phyloP scores from a whole-genome alignment of 768 basidiomycete species.

The Daedalea quercina region DNA sequence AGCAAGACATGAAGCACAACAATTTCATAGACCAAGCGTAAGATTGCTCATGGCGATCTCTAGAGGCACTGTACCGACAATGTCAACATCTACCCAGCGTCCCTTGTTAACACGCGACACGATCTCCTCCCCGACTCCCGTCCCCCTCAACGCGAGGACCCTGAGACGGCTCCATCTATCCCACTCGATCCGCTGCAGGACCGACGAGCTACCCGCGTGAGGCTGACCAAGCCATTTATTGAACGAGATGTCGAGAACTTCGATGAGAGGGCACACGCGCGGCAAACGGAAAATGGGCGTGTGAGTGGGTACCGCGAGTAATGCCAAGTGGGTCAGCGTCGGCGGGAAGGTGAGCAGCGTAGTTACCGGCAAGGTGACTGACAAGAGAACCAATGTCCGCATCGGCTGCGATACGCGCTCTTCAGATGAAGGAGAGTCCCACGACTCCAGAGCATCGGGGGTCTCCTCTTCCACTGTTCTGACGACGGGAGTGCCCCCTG shows the following conservation, averaged over 20 bases:
- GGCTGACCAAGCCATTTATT: conserved; percentile 39
- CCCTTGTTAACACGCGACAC: conserved; percentile 45
- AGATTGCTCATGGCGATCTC: conserved; percentile 10
- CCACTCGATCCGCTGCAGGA: conserved; percentile 53
- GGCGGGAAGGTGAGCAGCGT: conserved; percentile 49
- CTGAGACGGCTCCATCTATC: conserved; percentile 43
- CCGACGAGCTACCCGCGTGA: conserved; percentile 17
- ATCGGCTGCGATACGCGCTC: conserved; percentile 22
- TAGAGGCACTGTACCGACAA: conserved; percentile 26
- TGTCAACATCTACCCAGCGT: conserved; percentile 57
- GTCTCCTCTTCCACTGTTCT: not conserved
- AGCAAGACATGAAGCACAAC: no score
- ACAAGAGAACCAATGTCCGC: conserved; percentile 45
- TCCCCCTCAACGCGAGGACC: conserved; percentile 51
- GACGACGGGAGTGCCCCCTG: not conserved
- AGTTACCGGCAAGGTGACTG: conserved; percentile 36
- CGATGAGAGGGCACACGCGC: conserved; percentile 51
- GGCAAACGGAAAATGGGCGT: conserved; percentile 54
- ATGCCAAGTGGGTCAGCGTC: conserved; percentile 56
- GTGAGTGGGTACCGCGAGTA: conserved; percentile 43
- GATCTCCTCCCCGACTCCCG: conserved; percentile 37
- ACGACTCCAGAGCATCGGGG: conserved; percentile 7
- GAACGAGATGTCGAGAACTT: conserved; percentile 61
- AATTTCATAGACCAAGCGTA: conserved; percentile 1
- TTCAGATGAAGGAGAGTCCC: conserved; percentile 9